phyloP scores from a whole-genome alignment of 129 eudicot genomes.

The Artemisia tridentata region DNA sequence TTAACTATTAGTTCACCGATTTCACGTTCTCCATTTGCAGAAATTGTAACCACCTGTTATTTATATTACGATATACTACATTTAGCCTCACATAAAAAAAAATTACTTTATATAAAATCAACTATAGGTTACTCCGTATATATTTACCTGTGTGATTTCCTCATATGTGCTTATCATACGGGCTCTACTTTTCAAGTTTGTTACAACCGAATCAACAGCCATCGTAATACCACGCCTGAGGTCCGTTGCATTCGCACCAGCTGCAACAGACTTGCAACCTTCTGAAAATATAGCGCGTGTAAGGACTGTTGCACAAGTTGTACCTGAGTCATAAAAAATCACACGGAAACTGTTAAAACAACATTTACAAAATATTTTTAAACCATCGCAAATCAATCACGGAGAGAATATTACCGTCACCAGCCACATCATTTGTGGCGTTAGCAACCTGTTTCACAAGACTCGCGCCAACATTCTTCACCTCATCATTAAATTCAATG shows the following conservation, averaged over 20 bases:
- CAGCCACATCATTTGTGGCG: too few species aligned
- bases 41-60: constrained; percentile 83
- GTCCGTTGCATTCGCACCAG: constrained; percentile 41
- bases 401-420: too few species aligned
- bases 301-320: too few species aligned
- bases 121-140: too few species aligned
- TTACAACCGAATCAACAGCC: too few species aligned
- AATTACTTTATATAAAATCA: neutral
- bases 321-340: constrained; percentile 38
- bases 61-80: too few species aligned
- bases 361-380: neutral
- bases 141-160: neutral
- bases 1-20: constrained; percentile 89
- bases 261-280: constrained; percentile 37
- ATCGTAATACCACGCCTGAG: constrained; percentile 48
- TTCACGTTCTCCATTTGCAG: constrained; percentile 91
- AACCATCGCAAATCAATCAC: constrained; percentile 17
- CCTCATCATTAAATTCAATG: too few species aligned
- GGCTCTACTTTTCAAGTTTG: too few species aligned
- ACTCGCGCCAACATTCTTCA: too few species aligned
- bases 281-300: constrained; percentile 15
- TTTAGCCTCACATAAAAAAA: too few species aligned
- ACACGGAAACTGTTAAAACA: neutral
- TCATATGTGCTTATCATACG: too few species aligned
- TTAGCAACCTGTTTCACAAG: too few species aligned